phyloP scores from a whole-genome alignment of 257 asterid genomes.

The Salvia splendens region DNA sequence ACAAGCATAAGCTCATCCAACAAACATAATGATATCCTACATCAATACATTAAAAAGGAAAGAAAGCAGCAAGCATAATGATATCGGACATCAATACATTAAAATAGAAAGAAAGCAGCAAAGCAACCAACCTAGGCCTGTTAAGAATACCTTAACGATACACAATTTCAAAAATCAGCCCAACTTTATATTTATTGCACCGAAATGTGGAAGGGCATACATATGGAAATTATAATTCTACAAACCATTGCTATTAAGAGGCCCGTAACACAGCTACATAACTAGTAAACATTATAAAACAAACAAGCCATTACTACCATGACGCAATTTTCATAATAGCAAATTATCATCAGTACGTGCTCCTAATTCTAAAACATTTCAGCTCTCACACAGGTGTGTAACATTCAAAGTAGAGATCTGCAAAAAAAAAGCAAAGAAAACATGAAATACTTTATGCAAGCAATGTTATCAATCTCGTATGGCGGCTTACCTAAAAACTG shows the following conservation, averaged over 20 bases:
- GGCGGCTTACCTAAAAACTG: too few species aligned
- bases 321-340: not conserved
- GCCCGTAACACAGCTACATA: not conserved
- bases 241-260: not conserved
- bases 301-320: too few species aligned
- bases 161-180: not conserved
- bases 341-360: not conserved
- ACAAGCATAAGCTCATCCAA: conserved; percentile 2
- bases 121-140: too few species aligned
- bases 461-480: too few species aligned
- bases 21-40: not conserved
- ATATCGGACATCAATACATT: not conserved
- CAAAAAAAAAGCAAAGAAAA: not conserved
- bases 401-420: not conserved
- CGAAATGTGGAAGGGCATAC: too few species aligned
- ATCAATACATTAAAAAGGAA: not conserved
- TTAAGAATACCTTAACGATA: not conserved
- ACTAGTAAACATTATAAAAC: not conserved
- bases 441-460: not conserved
- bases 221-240: not conserved
- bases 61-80: not conserved
- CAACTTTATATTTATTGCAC: not conserved
- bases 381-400: not conserved
- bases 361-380: not conserved
- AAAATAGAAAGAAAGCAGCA: too few species aligned